Conservation (phyloP, 2,329 filamentous ascomycete genomes). For the Sclerotiophoma versabilis region DNA sequence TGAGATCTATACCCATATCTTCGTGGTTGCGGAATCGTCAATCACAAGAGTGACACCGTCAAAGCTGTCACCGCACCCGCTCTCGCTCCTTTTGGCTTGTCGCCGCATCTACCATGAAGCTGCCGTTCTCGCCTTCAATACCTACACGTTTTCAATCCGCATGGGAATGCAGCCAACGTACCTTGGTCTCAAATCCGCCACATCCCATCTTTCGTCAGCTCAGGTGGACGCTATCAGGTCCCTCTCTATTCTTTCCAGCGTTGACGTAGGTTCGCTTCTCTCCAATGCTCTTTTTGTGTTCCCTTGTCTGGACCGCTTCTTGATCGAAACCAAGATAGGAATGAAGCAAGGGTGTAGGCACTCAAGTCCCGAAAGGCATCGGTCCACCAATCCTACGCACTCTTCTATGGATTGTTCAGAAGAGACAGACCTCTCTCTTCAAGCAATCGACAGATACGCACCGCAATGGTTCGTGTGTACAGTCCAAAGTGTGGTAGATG, state of each 20-base stretch:
- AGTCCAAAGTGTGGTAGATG: neutral
- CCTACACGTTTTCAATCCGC: slow-evolving; percentile 7
- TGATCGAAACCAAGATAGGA: neutral
- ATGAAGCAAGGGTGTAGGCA: neutral
- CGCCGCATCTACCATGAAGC: slow-evolving; percentile 15
- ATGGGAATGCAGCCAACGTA: neutral
- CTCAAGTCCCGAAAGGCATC: neutral
- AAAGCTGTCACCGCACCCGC: slow-evolving; percentile 5
- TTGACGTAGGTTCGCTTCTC: neutral
- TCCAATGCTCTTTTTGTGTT: slow-evolving; percentile 11
- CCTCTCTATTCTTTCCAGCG: neutral
- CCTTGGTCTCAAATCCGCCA: neutral
- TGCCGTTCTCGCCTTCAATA: slow-evolving; percentile 10
- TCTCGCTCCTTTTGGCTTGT: slow-evolving; percentile 20
- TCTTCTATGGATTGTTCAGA: neutral
- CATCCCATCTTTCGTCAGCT: neutral
- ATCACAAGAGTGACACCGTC: neutral
- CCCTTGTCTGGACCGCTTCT: slow-evolving; percentile 6
- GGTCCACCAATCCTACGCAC: neutral
- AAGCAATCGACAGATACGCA: neutral
- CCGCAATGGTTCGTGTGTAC: neutral
- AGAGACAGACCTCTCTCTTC: neutral
- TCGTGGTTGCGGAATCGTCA: neutral
- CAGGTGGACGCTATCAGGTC: slow-evolving; percentile 3
- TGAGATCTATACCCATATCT: slow-evolving; percentile 17